These are phyloP conservation scores for Gamsiella multidivaricata DNA, from an alignment of 192 early-diverging fungal genomes.

Conservation along the genomic window DNA sequence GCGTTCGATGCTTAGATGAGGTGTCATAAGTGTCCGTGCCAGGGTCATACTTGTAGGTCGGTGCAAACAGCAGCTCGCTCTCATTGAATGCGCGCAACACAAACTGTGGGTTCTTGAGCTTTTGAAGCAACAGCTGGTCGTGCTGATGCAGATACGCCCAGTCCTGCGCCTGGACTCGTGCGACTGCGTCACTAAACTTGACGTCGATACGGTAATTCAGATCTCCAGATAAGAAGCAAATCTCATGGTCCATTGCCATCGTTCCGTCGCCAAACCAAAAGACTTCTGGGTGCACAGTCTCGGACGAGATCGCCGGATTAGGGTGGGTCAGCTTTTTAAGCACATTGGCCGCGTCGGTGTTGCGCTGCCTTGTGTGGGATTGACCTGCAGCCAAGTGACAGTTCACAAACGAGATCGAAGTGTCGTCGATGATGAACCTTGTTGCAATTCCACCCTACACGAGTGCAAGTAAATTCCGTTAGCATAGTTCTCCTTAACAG, in stretches of 20 bases:
- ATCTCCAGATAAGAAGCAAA: slow-evolving; percentile 88
- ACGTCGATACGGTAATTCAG: slow-evolving; percentile 93
- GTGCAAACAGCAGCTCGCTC: slow-evolving; percentile 81
- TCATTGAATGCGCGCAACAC: slow-evolving; percentile 83
- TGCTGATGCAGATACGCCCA: slow-evolving; percentile 66
- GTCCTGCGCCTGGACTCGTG: slow-evolving; percentile 65
- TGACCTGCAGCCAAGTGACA: slow-evolving; percentile 90
- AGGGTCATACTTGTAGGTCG: slow-evolving; percentile 98
- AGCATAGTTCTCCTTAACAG: no score
- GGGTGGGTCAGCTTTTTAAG: slow-evolving; percentile 63
- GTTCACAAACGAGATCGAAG: slow-evolving; percentile 88
- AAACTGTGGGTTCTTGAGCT: slow-evolving; percentile 72
- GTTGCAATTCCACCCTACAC: slow-evolving; percentile 79
- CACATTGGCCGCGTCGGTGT: slow-evolving; percentile 79
- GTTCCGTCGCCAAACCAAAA: slow-evolving; percentile 92
- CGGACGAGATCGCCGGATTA: slow-evolving; percentile 33
- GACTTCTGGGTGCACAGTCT: slow-evolving; percentile 55
- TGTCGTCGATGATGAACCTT: slow-evolving; percentile 80
- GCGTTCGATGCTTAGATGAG: slow-evolving; percentile 92
- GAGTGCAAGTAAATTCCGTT: slow-evolving; percentile 3
- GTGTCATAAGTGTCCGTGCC: slow-evolving; percentile 88
- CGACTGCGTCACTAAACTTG: slow-evolving; percentile 72
- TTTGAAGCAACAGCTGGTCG: slow-evolving; percentile 71
- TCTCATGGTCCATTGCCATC: slow-evolving; percentile 81
- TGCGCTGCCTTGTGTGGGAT: slow-evolving; percentile 74